Percentiles rank a stretch among this genome's conserved stretches.
phyloP scores from a whole-genome alignment of 176 grass and related monocot genomes.

The Aegilops sharonensis region DNA sequence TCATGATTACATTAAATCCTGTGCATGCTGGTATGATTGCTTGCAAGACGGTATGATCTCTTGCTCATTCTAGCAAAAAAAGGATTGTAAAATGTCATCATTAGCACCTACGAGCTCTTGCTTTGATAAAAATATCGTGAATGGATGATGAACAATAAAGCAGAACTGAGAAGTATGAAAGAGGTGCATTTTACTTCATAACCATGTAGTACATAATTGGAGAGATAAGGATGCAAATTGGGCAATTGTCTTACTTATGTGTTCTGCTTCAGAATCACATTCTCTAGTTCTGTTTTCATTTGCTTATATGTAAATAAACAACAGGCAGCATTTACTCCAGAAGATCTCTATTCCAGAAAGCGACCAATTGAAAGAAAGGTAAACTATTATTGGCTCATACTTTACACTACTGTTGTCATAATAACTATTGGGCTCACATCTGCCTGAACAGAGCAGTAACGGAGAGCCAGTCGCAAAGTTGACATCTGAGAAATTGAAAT shows the following conservation, averaged over 20 bases:
- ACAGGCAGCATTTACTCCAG: conserved; percentile 86
- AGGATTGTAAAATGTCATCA: neutral
- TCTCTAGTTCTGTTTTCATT: conserved; percentile 21
- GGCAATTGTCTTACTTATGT: neutral
- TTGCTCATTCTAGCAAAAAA: conserved; percentile 18
- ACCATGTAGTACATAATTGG: neutral
- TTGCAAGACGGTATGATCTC: neutral
- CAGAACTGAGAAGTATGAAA: neutral
- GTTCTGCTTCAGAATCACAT: neutral
- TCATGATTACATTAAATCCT: neutral
- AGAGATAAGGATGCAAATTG: neutral
- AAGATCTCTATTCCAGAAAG: conserved; percentile 89
- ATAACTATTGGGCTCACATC: conserved; percentile 34
- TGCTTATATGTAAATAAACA: conserved; percentile 20
- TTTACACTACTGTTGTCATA: conserved; percentile 23
- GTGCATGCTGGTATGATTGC: neutral
- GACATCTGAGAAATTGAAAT: conserved; percentile 59
- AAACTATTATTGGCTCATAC: conserved; percentile 23
- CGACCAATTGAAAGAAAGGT: conserved; percentile 62
- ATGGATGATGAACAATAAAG: neutral
- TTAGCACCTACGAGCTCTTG: neutral
- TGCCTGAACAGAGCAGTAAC: conserved; percentile 47
- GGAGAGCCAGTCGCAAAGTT: conserved; percentile 29
- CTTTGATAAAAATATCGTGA: neutral
- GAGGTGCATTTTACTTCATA: neutral